These are phyloP conservation scores for Aspergillus indologenus DNA, from an alignment of 495 filamentous ascomycete species.

Conservation along the genomic window DNA sequence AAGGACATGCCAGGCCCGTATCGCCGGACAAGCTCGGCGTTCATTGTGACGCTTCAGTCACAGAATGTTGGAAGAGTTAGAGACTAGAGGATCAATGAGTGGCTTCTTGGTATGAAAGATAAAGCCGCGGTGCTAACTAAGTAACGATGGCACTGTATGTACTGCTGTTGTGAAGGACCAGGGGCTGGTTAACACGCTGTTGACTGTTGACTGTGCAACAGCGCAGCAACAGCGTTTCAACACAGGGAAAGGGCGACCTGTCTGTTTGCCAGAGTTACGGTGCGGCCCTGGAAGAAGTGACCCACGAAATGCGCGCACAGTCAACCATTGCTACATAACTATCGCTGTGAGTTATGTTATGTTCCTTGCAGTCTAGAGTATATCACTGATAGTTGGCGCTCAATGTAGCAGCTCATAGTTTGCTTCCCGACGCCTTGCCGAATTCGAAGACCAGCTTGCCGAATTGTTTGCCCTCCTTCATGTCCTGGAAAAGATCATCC, in stretches of 20 bases:
- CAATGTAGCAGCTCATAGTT: constrained; percentile 31
- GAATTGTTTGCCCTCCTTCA: constrained; percentile 72
- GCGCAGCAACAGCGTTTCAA: background rate
- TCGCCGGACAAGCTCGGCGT: constrained; percentile 15
- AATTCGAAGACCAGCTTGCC: constrained; percentile 71
- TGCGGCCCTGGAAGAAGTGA: background rate
- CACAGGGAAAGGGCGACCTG: constrained; percentile 9
- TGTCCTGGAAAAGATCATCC: constrained; percentile 69
- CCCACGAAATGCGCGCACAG: background rate
- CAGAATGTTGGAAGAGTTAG: background rate
- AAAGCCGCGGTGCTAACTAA: constrained; percentile 9
- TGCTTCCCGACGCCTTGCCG: constrained; percentile 38
- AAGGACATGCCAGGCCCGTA: constrained; percentile 30
- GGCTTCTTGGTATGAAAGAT: constrained; percentile 13
- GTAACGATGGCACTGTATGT: constrained; percentile 10
- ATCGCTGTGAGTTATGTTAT: too few species aligned
- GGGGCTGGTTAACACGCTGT: background rate
- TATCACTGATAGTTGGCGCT: background rate
- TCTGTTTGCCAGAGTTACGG: background rate
- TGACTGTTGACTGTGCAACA: background rate
- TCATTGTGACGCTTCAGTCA: constrained; percentile 13
- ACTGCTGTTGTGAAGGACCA: background rate
- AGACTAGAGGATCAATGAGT: constrained; percentile 11
- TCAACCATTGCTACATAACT: background rate
- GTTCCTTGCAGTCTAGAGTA: background rate